These are phyloP conservation scores for Fusarium verrucosum DNA, from an alignment of 2,329 filamentous ascomycete genomes.

Conservation along the genomic window DNA sequence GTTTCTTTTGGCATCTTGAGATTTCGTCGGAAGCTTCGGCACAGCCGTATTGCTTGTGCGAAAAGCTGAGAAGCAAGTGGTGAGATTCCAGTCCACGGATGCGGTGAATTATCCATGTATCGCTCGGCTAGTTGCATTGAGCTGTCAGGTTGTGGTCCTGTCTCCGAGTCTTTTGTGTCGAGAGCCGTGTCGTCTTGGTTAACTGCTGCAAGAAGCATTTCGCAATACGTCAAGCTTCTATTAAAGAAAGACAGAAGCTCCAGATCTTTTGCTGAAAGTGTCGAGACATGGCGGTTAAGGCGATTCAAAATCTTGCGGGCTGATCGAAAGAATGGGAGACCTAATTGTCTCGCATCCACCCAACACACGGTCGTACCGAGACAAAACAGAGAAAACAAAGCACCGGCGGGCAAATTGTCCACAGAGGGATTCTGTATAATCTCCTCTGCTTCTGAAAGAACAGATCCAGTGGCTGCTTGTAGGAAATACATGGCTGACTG, in stretches of 20 bases:
- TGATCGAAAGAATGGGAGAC: constrained; percentile 48
- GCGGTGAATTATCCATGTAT: constrained; percentile 38
- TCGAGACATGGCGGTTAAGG: constrained; percentile 35
- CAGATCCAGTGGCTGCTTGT: constrained; percentile 47
- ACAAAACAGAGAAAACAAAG: constrained; percentile 53
- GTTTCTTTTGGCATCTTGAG: constrained; percentile 36
- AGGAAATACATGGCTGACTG: constrained; percentile 49
- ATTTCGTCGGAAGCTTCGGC: constrained; percentile 47
- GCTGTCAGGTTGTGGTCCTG: constrained; percentile 3
- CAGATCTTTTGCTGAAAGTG: constrained; percentile 32
- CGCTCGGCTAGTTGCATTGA: constrained; percentile 25
- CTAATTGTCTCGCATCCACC: constrained; percentile 50
- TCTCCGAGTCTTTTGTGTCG: not conserved
- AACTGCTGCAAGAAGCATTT: constrained; percentile 54
- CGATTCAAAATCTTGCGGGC: constrained; percentile 42
- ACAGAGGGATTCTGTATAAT: constrained; percentile 34
- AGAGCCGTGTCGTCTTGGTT: constrained; percentile 39
- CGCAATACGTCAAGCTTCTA: constrained; percentile 53
- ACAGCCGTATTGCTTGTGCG: constrained; percentile 49
- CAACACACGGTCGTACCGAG: constrained; percentile 54
- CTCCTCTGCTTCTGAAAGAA: constrained; percentile 49
- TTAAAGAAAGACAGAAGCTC: constrained; percentile 51
- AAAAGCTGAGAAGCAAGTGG: constrained; percentile 49
- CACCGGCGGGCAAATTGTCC: constrained; percentile 46
- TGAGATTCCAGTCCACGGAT: constrained; percentile 54